These are phyloP conservation scores for Naganishia antarctica DNA, from an alignment of 768 basidiomycete species.

Conservation along the genomic window DNA sequence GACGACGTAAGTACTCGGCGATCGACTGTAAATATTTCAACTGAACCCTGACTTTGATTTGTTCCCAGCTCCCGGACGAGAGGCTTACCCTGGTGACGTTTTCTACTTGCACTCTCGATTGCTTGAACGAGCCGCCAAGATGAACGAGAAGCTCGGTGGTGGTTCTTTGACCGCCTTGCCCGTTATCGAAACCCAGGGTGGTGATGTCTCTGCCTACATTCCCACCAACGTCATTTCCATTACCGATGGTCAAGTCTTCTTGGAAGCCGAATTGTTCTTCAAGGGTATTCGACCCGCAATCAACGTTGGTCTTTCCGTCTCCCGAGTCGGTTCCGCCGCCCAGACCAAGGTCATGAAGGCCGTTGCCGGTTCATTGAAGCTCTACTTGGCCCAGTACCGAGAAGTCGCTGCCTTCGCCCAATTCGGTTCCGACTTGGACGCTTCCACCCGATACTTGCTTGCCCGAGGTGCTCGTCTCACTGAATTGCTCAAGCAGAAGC, in stretches of 20 bases:
- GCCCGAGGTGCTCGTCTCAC: constrained; percentile 97
- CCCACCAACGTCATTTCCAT: constrained; percentile 94
- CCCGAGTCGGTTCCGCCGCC: constrained; percentile 99
- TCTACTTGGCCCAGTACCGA: constrained; percentile 99
- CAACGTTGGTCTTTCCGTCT: constrained; percentile 99
- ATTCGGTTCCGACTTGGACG: constrained; percentile 99
- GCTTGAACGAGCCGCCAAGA: constrained; percentile 99
- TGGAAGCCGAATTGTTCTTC: constrained; percentile 99
- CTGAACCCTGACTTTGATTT: not conserved
- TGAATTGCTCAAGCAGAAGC: constrained; percentile 88
- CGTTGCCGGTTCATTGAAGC: constrained; percentile 98
- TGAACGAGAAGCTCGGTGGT: constrained; percentile 98
- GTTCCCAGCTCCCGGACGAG: constrained; percentile 31
- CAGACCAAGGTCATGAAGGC: constrained; percentile 99
- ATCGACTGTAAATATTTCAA: constrained; percentile 19
- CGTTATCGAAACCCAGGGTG: constrained; percentile 99
- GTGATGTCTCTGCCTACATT: constrained; percentile 99
- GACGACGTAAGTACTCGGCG: constrained; percentile 57
- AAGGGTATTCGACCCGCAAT: constrained; percentile 99
- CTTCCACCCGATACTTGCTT: constrained; percentile 96
- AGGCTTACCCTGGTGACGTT: constrained; percentile 60
- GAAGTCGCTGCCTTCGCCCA: constrained; percentile 84
- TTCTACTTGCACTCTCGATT: constrained; percentile 99
- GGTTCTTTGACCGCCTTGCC: constrained; percentile 98
- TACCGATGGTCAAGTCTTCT: constrained; percentile 99